Percentiles rank a stretch among this genome's conserved stretches.
These are phyloP conservation scores for Picochlorum sp. DNA, from an alignment of 139 green algal species.

Conservation along the genomic window DNA sequence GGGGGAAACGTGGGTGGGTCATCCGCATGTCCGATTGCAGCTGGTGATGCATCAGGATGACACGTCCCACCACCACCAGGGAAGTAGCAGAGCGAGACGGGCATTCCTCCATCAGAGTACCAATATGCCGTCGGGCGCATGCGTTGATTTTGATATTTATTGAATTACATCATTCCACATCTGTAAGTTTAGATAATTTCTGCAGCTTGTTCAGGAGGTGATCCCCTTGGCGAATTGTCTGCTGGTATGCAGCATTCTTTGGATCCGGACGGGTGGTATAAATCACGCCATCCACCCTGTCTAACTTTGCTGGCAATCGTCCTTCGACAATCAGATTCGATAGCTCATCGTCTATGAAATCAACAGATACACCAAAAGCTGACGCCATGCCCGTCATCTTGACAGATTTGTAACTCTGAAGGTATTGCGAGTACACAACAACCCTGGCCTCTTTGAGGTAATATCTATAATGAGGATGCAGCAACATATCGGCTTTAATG, in stretches of 20 bases:
- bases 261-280: slow-evolving; percentile 89
- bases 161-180: slow-evolving; percentile 56
- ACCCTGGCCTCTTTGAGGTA: slow-evolving; percentile 87
- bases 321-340: slow-evolving; percentile 88
- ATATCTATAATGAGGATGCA: slow-evolving; percentile 81
- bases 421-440: slow-evolving; percentile 88
- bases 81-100: neutral
- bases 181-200: slow-evolving; percentile 89
- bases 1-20: slow-evolving; percentile 25
- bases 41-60: neutral
- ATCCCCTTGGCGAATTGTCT: slow-evolving; percentile 87
- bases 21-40: slow-evolving; percentile 9
- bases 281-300: slow-evolving; percentile 85
- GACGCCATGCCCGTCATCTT: slow-evolving; percentile 83
- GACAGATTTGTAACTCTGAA: slow-evolving; percentile 96
- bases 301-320: slow-evolving; percentile 89
- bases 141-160: slow-evolving; percentile 1
- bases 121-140: neutral
- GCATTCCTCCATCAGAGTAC: slow-evolving; percentile 10
- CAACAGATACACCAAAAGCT: slow-evolving; percentile 62
- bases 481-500: slow-evolving; percentile 65
- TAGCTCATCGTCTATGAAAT: slow-evolving; percentile 71
- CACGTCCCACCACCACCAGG: neutral
- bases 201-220: slow-evolving; percentile 90
- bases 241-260: slow-evolving; percentile 87